Evolutionary conservation across 2,329 filamentous ascomycete genomes (phyloP), one percentile per base, ranked within the genome.

Genomic region (Xylariaceae sp.): DNA sequence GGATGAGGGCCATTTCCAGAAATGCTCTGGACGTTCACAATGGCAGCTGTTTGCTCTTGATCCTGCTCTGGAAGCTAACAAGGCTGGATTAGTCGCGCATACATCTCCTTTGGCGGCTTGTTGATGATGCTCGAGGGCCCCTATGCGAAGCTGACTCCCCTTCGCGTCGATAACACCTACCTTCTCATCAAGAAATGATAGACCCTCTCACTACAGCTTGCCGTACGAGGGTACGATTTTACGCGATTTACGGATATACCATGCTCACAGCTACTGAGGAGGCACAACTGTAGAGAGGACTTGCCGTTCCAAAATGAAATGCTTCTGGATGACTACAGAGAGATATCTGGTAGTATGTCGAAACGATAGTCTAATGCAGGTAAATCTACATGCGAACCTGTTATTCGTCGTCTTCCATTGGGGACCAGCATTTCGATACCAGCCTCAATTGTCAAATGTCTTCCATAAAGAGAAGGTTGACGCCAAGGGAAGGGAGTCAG

Each of bases 81-180:
- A 39, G 8, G 53, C 60, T 41, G 39, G 49, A 45, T 49, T 67
- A 97, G 93, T 73, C 95, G 96, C 74, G 90, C 92, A 34, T 99
- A 93, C 76, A 83, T 95, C 67, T 96, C 92, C 1, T 99, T 97
- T 70, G 94, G 94, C 52, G 94, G 94, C 6, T 79, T 99, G 65
- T 77, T 99, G 69, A 87, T 97, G 77, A 91, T 88, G 69, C 82
- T 99, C 58, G 89, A 96, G 70, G 94, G 95, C 4, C 94, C 94
- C 2, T 94, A 96, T 75, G 95, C 94, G 81, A 97, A 96, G 80
- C 84, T 99, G 64, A 95, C 89, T 39, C 89, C 92, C 34, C 77
- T 99, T 71, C 86, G 92, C 69, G 93, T 97, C 70, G 94, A 99
- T 74, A 88, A 96, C 72, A 86, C 95, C 64, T 99, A 99, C 73